phyloP scores from a whole-genome alignment of 1,284 basidiomycete species.

The Irpex sp. region DNA sequence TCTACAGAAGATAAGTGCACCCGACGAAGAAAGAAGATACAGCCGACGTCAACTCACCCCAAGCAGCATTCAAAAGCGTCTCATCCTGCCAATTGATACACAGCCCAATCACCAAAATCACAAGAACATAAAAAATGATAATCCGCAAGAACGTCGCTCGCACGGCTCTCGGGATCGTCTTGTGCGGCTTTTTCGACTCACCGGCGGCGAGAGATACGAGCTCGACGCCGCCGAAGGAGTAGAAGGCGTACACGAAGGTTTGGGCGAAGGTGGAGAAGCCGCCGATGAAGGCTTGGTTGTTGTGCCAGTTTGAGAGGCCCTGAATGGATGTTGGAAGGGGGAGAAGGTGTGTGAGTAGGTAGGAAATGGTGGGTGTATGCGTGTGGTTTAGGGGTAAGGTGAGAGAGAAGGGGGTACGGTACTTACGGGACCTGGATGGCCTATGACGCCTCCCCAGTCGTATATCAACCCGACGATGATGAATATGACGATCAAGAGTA shows the following conservation, averaged over 20 bases:
- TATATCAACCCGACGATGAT: slow-evolving; percentile 32
- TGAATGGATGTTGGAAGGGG: background rate
- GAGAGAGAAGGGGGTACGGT: background rate
- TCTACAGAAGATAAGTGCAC: slow-evolving; percentile 21
- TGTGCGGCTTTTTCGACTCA: slow-evolving; percentile 52
- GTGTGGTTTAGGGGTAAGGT: background rate
- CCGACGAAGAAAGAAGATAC: background rate
- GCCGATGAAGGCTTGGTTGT: slow-evolving; percentile 46
- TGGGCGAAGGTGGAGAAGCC: slow-evolving; percentile 49
- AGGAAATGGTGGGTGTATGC: background rate
- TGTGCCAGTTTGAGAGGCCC: slow-evolving; percentile 49
- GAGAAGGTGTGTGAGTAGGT: background rate
- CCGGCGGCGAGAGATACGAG: slow-evolving; percentile 64
- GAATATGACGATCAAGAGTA: slow-evolving; percentile 26
- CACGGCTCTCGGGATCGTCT: slow-evolving; percentile 62
- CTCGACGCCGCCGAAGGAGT: slow-evolving; percentile 74
- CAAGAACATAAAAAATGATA: slow-evolving; percentile 55
- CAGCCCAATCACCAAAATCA: slow-evolving; percentile 50
- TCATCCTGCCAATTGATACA: slow-evolving; percentile 49
- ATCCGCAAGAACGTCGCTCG: slow-evolving; percentile 66
- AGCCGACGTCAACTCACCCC: slow-evolving; percentile 24
- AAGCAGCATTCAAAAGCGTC: slow-evolving; percentile 41
- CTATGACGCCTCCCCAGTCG: slow-evolving; percentile 52
- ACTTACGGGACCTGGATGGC: slow-evolving; percentile 45
- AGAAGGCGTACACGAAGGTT: slow-evolving; percentile 54